phyloP scores from a whole-genome alignment of 805 yeast genomes.

The Schizosaccharomyces osmophilus region DNA sequence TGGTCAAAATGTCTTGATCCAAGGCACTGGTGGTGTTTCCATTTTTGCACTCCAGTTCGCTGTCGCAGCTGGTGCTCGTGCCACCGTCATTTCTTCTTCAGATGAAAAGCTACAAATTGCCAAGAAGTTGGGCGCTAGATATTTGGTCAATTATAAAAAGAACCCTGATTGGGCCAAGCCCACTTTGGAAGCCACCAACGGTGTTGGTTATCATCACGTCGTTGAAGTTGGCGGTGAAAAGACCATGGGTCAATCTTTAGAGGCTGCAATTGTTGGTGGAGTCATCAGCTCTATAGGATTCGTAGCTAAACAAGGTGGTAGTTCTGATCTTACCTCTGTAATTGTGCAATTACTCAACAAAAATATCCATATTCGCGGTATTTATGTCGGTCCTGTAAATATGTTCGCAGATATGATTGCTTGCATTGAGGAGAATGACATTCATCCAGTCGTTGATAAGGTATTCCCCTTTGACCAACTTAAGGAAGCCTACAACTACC shows the following conservation, averaged over 20 bases:
- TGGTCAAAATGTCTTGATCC: slow-evolving; percentile 6
- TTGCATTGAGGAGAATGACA: slow-evolving; percentile 1
- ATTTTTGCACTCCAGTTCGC: slow-evolving; percentile 18
- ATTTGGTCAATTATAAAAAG: slow-evolving; percentile 6
- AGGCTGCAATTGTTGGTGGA: not conserved
- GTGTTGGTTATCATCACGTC: slow-evolving; percentile 3
- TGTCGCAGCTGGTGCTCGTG: slow-evolving; percentile 12
- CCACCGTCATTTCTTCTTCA: slow-evolving; percentile 8
- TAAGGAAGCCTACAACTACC: slow-evolving; percentile 5
- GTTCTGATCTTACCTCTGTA: not conserved
- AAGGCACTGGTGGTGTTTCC: slow-evolving; percentile 36
- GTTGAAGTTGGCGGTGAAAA: slow-evolving; percentile 10
- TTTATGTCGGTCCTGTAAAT: slow-evolving; percentile 5
- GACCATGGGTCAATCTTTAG: slow-evolving; percentile 4
- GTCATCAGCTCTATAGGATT: slow-evolving; percentile 6
- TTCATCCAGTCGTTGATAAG: slow-evolving; percentile 6
- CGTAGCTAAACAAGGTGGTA: slow-evolving; percentile 4
- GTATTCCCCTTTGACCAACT: slow-evolving; percentile 3
- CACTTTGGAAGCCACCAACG: not conserved
- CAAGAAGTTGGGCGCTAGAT: slow-evolving; percentile 6
- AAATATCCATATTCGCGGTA: slow-evolving; percentile 4
- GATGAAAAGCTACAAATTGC: slow-evolving; percentile 7
- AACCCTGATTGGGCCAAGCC: slow-evolving; percentile 6
- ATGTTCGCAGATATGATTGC: slow-evolving; percentile 5
- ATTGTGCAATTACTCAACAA: not conserved